Conservation (phyloP, 2,329 filamentous ascomycete genomes). For the Diplocarpon rosae region DNA sequence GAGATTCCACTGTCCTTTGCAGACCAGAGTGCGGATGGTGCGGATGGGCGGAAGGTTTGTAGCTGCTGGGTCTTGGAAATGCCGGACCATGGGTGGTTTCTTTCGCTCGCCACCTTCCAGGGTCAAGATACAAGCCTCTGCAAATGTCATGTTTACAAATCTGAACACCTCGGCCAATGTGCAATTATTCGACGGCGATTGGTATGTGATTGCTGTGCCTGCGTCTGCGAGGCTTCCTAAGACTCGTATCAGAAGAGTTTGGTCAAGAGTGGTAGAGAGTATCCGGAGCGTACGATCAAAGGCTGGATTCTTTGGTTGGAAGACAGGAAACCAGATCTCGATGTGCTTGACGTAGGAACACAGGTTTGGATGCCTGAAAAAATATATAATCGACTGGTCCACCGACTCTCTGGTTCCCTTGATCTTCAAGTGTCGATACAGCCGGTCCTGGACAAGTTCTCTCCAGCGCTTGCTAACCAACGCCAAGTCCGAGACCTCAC, state of each 20-base stretch:
- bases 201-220: conserved; percentile 45
- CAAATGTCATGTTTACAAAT: conserved; percentile 45
- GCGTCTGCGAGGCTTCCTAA: conserved; percentile 29
- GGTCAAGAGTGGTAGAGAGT: conserved; percentile 20
- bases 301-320: conserved; percentile 30
- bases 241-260: conserved; percentile 16
- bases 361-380: conserved; percentile 46
- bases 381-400: conserved; percentile 48
- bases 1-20: conserved; percentile 69
- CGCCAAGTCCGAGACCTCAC: conserved; percentile 55
- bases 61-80: conserved; percentile 31
- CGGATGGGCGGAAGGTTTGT: conserved; percentile 24
- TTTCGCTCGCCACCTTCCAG: conserved; percentile 68
- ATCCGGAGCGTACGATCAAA: conserved; percentile 21
- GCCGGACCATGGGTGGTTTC: conserved; percentile 57
- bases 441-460: conserved; percentile 54
- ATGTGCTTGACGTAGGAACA: conserved; percentile 57
- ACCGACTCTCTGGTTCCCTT: conserved; percentile 58
- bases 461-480: conserved; percentile 55
- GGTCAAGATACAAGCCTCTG: conserved; percentile 54
- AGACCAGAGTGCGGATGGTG: conserved; percentile 55
- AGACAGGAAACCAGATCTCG: conserved; percentile 70
- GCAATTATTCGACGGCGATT: conserved; percentile 53
- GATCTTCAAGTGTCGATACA: conserved; percentile 67
- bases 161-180: conserved; percentile 59